Evolutionary conservation across 139 green algal genomes (phyloP), one percentile per base, ranked within the genome.

Genomic region (Yamagishiella unicocca): DNA sequence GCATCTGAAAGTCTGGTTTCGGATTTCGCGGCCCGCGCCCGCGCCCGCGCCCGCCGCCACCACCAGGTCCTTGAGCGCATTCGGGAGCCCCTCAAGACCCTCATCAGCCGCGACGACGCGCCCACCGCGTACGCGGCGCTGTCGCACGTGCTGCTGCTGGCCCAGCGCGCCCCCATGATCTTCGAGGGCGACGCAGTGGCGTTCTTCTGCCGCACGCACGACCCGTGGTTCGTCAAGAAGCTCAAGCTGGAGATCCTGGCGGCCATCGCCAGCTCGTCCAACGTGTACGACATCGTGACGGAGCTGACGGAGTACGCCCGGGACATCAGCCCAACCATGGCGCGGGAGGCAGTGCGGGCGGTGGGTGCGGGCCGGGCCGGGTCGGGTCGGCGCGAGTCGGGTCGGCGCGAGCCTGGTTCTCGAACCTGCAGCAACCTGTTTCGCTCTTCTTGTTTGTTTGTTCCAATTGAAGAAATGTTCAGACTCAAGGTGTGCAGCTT

Each of bases 1-100:
- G n/a, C n/a, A n/a, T n/a, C n/a, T n/a, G n/a, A n/a, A n/a, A n/a
- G n/a, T n/a, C n/a, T n/a, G n/a, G n/a, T n/a, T n/a, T n/a, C n/a
- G n/a, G n/a, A n/a, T n/a, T n/a, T n/a, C n/a, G n/a, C n/a, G n/a
- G n/a, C n/a, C n/a, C n/a, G n/a, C n/a, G n/a, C n/a, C n/a, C n/a
- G n/a, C n/a, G n/a, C n/a, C n/a, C n/a, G n/a, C n/a, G n/a, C n/a
- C n/a, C n/a, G n/a, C n/a, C n/a, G n/a, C n/a, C n/a, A n/a, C n/a
- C n/a, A n/a, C n/a, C n/a, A 98, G 95, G 97, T 99, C 19, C 93
- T 98, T 77, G 97, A 99, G 91, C 94, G 97, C 25, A 92, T 99
- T 67, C 97, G 97, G 68, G 95, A 97, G 55, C 97, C 97, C 3
- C 85, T 99, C 55, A 93, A 98, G 79, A 98, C 96, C 22, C 93